A percentile compares a stretch with the other conserved stretches of the same genome.
phyloP scores from a whole-genome alignment of 78 protist species.

The Dictyostelium capitatum region DNA sequence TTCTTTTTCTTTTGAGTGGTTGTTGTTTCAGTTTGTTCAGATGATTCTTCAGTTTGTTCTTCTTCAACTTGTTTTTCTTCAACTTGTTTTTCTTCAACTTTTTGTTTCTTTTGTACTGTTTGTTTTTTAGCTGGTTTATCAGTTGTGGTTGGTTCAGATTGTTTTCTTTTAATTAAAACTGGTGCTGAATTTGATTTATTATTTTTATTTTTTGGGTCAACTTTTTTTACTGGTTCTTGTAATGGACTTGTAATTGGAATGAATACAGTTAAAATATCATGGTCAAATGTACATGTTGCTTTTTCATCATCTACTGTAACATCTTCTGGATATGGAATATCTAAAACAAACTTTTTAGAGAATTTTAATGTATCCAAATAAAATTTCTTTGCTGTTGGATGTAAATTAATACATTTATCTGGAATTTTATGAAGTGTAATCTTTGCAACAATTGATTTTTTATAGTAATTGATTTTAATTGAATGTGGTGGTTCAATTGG shows the following conservation, averaged over 20 bases:
- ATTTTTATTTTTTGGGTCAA: not conserved
- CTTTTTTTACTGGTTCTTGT: not conserved
- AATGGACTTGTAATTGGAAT: conserved; percentile 21
- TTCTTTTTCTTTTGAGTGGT: conserved; percentile 30
- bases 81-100: not conserved
- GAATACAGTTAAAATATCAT: conserved; percentile 46
- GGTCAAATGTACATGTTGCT: conserved; percentile 27
- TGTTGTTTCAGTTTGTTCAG: not conserved
- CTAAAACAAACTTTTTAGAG: conserved; percentile 34
- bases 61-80: not conserved
- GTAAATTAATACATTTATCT: conserved; percentile 43
- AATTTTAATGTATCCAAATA: conserved; percentile 40
- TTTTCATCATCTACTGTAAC: conserved; percentile 34
- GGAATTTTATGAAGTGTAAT: conserved; percentile 68
- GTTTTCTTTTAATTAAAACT: not conserved
- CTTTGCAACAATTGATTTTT: conserved; percentile 1
- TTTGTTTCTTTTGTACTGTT: not conserved
- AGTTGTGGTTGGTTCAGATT: not conserved
- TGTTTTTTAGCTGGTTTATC: not conserved
- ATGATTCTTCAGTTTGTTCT: not conserved
- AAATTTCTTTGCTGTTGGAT: conserved; percentile 36
- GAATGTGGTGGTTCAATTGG: conserved; percentile 50
- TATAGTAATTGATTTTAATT: not conserved
- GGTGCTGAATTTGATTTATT: not conserved
- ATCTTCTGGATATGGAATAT: conserved; percentile 37